Evolutionary conservation across 2,329 filamentous ascomycete genomes (phyloP).

Genomic region (Ophiostoma ulmi): DNA sequence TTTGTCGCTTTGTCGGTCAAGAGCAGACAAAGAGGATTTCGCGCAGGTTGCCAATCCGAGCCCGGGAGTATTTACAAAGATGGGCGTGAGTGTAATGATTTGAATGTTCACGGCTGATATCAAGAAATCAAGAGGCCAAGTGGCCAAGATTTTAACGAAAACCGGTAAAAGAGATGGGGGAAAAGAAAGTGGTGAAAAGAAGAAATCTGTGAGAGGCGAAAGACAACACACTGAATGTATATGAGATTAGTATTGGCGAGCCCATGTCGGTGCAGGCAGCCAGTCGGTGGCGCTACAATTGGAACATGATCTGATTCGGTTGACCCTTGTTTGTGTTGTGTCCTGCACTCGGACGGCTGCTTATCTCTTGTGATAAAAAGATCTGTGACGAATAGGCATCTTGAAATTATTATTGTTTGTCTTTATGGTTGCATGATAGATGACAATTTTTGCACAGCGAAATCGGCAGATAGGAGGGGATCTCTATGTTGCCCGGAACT

Average conservation of each 20-base stretch:
- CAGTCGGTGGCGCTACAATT: constrained; percentile 5
- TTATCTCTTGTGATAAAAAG: constrained; percentile 16
- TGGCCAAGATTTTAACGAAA: background rate
- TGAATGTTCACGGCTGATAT: background rate
- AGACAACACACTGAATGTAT: background rate
- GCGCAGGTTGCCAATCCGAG: background rate
- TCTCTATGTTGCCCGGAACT: background rate
- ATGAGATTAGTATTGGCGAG: background rate
- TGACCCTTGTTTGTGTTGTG: background rate
- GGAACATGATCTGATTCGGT: background rate
- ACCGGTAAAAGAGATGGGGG: background rate
- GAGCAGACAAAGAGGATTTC: background rate
- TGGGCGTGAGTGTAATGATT: background rate
- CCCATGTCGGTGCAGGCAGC: background rate
- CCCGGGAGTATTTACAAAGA: background rate
- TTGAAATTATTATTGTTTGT: background rate
- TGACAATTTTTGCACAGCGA: background rate
- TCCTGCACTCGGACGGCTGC: constrained; percentile 5
- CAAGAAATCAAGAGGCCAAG: background rate
- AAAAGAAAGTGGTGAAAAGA: background rate
- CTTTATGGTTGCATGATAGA: background rate
- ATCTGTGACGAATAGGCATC: constrained; percentile 22
- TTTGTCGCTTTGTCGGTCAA: background rate
- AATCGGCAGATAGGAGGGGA: background rate
- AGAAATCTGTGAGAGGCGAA: background rate